Percentiles rank a stretch among this genome's conserved stretches.
Evolutionary conservation across 1,139 yeast genomes (phyloP).

Genomic region (Lodderomyces pseudojiufengensis): DNA sequence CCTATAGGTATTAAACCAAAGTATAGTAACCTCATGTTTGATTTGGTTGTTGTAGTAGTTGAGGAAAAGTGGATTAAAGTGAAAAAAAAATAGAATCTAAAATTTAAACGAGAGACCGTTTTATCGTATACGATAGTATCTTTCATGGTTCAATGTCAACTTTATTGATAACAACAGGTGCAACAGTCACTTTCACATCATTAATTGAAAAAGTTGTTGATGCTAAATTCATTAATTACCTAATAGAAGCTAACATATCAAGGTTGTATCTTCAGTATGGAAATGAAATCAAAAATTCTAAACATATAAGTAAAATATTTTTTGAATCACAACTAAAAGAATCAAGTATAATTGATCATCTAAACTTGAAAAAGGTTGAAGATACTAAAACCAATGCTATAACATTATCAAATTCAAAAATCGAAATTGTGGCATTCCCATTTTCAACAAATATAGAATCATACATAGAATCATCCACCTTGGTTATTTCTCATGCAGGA

Average conservation of each 20-base stretch:
- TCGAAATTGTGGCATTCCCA: constrained; percentile 40
- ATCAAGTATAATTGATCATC: constrained; percentile 10
- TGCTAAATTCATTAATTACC: constrained; percentile 29
- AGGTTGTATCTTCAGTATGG: constrained; percentile 70
- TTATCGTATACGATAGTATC: constrained; percentile 3
- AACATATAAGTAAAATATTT: constrained; percentile 23
- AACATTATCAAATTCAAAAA: constrained; percentile 6
- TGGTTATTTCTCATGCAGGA: constrained; percentile 88
- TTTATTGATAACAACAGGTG: constrained; percentile 58
- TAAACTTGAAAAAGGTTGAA: constrained; percentile 11
- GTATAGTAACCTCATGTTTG: constrained; percentile 20
- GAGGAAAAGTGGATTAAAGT: background rate
- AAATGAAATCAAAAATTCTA: constrained; percentile 32
- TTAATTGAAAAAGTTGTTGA: constrained; percentile 45
- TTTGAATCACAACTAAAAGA: constrained; percentile 18
- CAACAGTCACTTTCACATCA: constrained; percentile 70
- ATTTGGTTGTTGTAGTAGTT: background rate
- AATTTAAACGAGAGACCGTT: constrained; percentile 3
- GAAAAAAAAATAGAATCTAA: background rate
- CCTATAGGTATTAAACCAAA: constrained; percentile 21
- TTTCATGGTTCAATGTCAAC: constrained; percentile 8
- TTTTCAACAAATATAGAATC: constrained; percentile 40
- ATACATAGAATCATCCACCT: constrained; percentile 40
- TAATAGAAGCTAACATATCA: constrained; percentile 32
- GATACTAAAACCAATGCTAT: background rate